Base-by-base conservation (phyloP, 73 alveolate species). In the Paramecium primaurelia region DNA sequence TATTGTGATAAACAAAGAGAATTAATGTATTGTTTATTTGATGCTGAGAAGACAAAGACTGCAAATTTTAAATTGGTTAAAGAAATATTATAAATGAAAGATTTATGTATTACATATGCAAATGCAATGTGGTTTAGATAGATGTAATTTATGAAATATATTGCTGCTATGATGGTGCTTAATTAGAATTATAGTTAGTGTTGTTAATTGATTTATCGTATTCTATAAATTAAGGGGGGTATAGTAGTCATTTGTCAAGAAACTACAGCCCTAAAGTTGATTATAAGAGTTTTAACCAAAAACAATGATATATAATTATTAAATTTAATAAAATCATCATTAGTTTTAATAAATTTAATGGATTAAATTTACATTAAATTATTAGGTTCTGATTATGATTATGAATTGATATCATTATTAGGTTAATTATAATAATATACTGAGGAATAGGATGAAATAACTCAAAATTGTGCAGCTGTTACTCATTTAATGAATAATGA, bases 341-440 rank as follows among this genome's bases (percentile, higher is more conserved):
- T 45, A 28, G 75, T 26, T 25, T 26, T 80, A 11, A 42, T 80
- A 10, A 80, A 80, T 42, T 26, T 49, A 45, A 34, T 47, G 47
- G 91, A 80, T 80, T 47, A 45, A 40, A 80, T 80, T 18, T 80
- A 80, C 75, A 45, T 80, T 18, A 80, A 80, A 47, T 32, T 80
- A 80, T 80, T 80, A 47, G 91, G 91, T 38, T 80, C 71, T 45
- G 91, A 80, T 47, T 80, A 44, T 80, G 91, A 80, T 80, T 80
- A 80, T 80, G 91, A 80, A 80, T 80, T 80, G 58, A 80, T 80
- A 26, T 20, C 37, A 42, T 49, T 80, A 36, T 47, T 80, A 20
- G 58, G 77, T 25, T 49, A 80, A 80, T 49, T 80, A 4, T 80
- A 80, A 47, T 8, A 28, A 80, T 80, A 40, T 26, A 80, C 77